Percentiles rank a stretch among this genome's conserved stretches.
Evolutionary conservation across 2,329 filamentous ascomycete species (phyloP).

Genomic region (Atkinsonella texensis): DNA sequence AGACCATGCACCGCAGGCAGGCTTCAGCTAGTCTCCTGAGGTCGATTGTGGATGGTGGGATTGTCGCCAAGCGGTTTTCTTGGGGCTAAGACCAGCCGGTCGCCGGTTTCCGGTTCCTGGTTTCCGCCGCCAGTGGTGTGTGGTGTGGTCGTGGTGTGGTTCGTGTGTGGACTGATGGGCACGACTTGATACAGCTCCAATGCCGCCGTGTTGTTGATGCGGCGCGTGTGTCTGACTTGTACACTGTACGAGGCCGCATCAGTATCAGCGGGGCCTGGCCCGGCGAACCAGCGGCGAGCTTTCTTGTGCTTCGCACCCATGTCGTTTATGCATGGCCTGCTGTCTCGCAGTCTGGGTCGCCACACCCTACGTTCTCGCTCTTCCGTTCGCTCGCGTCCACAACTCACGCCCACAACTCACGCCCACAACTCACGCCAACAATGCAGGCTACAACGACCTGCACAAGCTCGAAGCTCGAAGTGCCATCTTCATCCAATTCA

Average conservation of each 20-base stretch:
- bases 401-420: too few relatives aligned
- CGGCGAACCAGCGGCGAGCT: neutral
- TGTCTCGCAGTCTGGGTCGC: neutral
- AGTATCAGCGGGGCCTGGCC: neutral
- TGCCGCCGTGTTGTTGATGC: neutral
- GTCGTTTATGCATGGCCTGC: neutral
- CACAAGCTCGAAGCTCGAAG: neutral
- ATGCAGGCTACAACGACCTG: neutral
- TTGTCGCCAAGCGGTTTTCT: neutral
- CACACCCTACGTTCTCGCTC: neutral
- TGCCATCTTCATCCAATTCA: neutral
- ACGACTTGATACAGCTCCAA: neutral
- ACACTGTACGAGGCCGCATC: neutral
- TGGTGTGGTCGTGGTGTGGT: too few relatives aligned
- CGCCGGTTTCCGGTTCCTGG: neutral
- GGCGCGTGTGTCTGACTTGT: neutral
- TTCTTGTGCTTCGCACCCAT: neutral
- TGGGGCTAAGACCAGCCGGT: too few relatives aligned
- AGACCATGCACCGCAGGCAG: neutral
- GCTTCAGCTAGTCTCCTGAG: neutral
- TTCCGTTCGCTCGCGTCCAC: too few relatives aligned
- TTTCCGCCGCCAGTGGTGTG: neutral
- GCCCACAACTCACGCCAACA: too few relatives aligned
- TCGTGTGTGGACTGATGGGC: too few relatives aligned
- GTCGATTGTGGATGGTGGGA: neutral